A percentile compares a stretch with the other conserved stretches of the same genome.
Conservation (phyloP, 495 filamentous ascomycete genomes). For the Chlorociboria aeruginascens region DNA sequence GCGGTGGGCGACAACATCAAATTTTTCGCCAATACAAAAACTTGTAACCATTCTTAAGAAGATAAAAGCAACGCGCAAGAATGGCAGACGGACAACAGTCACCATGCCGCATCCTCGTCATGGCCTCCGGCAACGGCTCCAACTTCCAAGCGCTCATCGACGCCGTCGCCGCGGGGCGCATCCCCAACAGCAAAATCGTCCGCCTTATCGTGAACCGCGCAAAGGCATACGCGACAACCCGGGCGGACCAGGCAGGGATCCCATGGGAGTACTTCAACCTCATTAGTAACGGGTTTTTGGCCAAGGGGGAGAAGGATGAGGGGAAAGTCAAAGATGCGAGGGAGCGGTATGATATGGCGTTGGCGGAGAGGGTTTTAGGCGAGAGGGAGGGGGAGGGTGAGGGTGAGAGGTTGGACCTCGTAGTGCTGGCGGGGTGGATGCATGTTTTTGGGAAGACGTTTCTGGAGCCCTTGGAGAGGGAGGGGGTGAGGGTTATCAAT, state of each 20-base stretch:
- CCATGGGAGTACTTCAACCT: constrained; percentile 83
- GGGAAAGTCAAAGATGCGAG: constrained; percentile 49
- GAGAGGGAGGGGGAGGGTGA: too few species aligned
- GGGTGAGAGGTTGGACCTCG: too few species aligned
- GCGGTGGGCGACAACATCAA: too few species aligned
- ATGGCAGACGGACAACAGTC: too few species aligned
- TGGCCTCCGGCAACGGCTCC: constrained; percentile 67
- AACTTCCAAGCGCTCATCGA: constrained; percentile 91
- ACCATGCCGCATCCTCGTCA: constrained; percentile 9
- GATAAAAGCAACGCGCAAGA: too few species aligned
- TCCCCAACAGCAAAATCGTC: constrained; percentile 52
- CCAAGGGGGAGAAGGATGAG: constrained; percentile 34
- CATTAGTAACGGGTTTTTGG: constrained; percentile 44
- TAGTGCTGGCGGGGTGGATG: constrained; percentile 51
- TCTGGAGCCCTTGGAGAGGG: constrained; percentile 50
- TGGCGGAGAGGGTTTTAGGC: constrained; percentile 50
- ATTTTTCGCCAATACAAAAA: too few species aligned
- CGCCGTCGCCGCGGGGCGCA: constrained; percentile 39
- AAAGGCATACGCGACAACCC: constrained; percentile 63
- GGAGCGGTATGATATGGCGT: constrained; percentile 65
- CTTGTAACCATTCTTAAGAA: too few species aligned
- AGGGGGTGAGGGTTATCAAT: constrained; percentile 64
- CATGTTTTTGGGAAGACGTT: constrained; percentile 53
- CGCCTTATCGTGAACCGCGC: constrained; percentile 77
- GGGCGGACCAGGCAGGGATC: constrained; percentile 58